Conservation (phyloP, 2,329 filamentous ascomycete genomes). For the Biscogniauxia mediterranea region DNA sequence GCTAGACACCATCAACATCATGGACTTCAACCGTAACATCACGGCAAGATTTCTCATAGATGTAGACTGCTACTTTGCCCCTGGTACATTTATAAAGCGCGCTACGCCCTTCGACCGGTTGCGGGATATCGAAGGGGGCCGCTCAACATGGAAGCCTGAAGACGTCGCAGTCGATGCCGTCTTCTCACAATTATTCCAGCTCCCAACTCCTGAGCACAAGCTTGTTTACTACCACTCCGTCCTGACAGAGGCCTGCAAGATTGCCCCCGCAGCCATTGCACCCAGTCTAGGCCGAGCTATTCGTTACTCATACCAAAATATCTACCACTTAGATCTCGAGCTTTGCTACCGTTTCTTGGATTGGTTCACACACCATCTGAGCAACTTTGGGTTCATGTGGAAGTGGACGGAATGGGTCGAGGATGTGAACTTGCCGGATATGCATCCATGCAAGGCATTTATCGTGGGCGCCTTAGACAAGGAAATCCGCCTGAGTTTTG, state of each 20-base stretch:
- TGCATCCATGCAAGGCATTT: conserved; percentile 90
- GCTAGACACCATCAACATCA: conserved; percentile 87
- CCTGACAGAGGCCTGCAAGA: conserved; percentile 91
- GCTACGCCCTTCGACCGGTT: conserved; percentile 91
- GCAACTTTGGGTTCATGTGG: conserved; percentile 99
- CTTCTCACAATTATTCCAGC: conserved; percentile 89
- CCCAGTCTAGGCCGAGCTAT: conserved; percentile 92
- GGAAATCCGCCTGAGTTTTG: conserved; percentile 94
- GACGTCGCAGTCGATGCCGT: conserved; percentile 97
- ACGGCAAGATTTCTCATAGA: conserved; percentile 90
- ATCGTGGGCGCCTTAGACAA: conserved; percentile 90
- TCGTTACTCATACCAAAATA: conserved; percentile 80
- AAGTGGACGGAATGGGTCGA: conserved; percentile 98
- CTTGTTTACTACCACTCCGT: conserved; percentile 95
- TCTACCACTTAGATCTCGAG: conserved; percentile 82
- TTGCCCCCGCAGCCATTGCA: conserved; percentile 93
- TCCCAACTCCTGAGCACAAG: conserved; percentile 87
- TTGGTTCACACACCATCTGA: conserved; percentile 97
- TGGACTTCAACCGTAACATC: conserved; percentile 88
- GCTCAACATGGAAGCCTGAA: conserved; percentile 92
- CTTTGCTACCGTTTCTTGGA: conserved; percentile 85
- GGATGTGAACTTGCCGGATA: conserved; percentile 71
- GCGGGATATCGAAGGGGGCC: conserved; percentile 61
- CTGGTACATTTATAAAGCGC: conserved; percentile 87
- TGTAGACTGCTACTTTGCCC: conserved; percentile 89